Base-by-base conservation (phyloP, 108 stramenopile species). In the Nannochloropsis granulata region DNA sequence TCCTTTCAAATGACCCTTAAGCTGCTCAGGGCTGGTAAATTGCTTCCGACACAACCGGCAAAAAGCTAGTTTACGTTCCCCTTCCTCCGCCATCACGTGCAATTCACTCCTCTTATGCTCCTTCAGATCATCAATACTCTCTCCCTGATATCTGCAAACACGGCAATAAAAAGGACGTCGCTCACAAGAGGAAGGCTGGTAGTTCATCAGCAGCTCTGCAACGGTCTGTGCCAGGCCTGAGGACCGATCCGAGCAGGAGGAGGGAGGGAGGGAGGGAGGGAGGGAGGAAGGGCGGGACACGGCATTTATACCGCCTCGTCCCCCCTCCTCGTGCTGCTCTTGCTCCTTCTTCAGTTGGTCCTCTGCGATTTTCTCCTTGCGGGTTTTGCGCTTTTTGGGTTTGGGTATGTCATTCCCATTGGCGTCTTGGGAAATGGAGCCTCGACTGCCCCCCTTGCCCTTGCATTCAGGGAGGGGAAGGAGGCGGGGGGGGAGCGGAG, bases 1-100 rank as follows among this genome's bases (percentile, higher is more conserved):
- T 43, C 93, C 93, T 42, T 81, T 79, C 86, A 95, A 87, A 83
- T 96, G 96, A 81, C 94, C 94, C 83, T 93, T 85, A 90, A 96
- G 86, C 88, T 96, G 96, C 12, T 92, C 92, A 42, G 93, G 92
- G 85, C 93, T 94, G 25, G 94, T 96, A 79, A 96, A 90, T 83
- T 96, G 94, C 86, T 95, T 95, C 44, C 91, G 86, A 86, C 96
- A 96, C 44, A 94, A 79, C 79, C 92, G 92, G 85, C 95, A 96
- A 84, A 92, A 95, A 1, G 92, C 89, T 44, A 90, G 90, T 83
- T 95, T 95, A 71, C 90, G 88, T 81, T 95, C 94, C 83, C 92
- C 85, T 78, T 90, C 88, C 0, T 92, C 92, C 14, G 94, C 94
- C 12, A 90, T 89, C 78, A 88, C 88, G 84, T 96, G 95, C 86